Conservation (phyloP, 495 filamentous ascomycete genomes). For the Podospora tetraspora region DNA sequence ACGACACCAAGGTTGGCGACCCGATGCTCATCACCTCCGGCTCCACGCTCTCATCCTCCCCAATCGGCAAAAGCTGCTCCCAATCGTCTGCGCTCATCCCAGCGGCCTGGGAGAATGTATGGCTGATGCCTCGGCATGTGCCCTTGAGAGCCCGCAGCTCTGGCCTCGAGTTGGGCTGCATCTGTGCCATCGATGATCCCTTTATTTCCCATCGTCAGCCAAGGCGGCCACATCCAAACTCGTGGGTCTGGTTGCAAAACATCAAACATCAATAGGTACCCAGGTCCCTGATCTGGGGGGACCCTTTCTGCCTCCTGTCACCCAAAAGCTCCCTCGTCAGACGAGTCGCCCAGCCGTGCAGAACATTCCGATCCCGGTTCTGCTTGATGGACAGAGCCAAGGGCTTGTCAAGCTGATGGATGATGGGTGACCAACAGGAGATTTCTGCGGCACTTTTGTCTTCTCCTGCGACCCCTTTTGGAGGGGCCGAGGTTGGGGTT, state of each 20-base stretch:
- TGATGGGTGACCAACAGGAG: neutral
- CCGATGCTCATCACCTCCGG: neutral
- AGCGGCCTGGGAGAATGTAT: neutral
- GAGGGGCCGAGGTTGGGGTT: conserved; percentile 6
- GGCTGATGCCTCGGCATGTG: neutral
- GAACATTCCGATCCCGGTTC: neutral
- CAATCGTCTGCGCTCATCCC: neutral
- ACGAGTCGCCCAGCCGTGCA: neutral
- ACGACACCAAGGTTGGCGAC: neutral
- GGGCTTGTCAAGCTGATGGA: neutral
- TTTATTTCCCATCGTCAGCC: neutral
- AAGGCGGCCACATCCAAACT: neutral
- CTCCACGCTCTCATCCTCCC: neutral
- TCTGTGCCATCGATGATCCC: neutral
- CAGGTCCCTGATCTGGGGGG: neutral
- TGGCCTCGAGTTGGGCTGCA: neutral
- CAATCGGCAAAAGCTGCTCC: neutral
- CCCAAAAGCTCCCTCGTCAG: neutral
- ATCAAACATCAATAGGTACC: neutral
- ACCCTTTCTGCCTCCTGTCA: neutral
- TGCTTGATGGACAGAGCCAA: neutral
- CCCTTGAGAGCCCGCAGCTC: neutral
- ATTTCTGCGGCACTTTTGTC: neutral
- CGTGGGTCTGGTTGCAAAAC: neutral
- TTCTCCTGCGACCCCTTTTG: neutral